These are phyloP conservation scores for Akebia trifoliata DNA, from an alignment of 164 flowering plant species.

Conservation along the genomic window DNA sequence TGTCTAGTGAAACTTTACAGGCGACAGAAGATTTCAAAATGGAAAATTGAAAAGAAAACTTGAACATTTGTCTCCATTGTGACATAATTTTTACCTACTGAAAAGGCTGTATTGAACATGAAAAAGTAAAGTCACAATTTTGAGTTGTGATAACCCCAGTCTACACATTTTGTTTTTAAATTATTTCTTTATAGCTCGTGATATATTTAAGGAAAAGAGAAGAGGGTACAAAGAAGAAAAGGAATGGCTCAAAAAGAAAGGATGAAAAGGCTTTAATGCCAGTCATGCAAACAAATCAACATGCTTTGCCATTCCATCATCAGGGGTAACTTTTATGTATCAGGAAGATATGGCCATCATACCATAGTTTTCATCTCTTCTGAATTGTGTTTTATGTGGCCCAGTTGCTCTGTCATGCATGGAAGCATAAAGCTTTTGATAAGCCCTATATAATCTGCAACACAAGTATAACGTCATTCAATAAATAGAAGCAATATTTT, in stretches of 20 bases:
- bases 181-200: too few relatives aligned
- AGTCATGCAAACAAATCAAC: too few relatives aligned
- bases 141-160: too few relatives aligned
- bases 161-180: too few relatives aligned
- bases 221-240: too few relatives aligned
- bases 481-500: background rate
- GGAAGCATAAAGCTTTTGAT: conserved; percentile 82
- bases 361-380: conserved; percentile 97
- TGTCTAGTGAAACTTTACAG: background rate
- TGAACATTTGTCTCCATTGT: too few relatives aligned
- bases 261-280: too few relatives aligned
- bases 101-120: too few relatives aligned
- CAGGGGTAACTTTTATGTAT: background rate
- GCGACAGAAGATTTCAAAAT: background rate
- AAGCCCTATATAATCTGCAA: conserved; percentile 88
- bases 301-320: background rate
- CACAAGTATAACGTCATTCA: conserved; percentile 8
- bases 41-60: background rate
- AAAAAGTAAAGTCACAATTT: too few relatives aligned
- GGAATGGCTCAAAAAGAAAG: too few relatives aligned
- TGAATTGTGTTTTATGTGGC: conserved; percentile 93
- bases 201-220: too few relatives aligned
- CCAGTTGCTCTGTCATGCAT: conserved; percentile 81
- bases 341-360: conserved; percentile 9
- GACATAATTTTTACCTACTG: too few relatives aligned